Percentiles rank a stretch among this genome's conserved stretches.
Conservation (phyloP, 805 yeast species). For the Zygoascus bituminiphila region DNA sequence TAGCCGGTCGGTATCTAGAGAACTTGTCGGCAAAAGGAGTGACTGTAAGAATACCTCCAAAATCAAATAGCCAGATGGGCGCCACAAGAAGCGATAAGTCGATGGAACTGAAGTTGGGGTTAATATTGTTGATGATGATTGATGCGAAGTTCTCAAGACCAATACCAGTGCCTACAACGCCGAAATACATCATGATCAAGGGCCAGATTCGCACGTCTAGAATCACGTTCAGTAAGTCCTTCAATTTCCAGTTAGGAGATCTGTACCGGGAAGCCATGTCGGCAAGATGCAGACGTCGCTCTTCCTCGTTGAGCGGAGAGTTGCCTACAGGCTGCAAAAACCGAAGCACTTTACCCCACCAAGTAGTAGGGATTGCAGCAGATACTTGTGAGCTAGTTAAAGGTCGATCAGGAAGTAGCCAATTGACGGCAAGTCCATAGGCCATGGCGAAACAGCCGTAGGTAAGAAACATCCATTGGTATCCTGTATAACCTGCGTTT, state of each 20-base stretch:
- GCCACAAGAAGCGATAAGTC: conserved; percentile 70
- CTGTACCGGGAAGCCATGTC: conserved; percentile 53
- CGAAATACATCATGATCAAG: conserved; percentile 77
- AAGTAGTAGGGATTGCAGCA: conserved; percentile 3
- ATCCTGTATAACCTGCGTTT: conserved; percentile 60
- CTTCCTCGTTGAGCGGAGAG: conserved; percentile 38
- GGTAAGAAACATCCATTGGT: conserved; percentile 78
- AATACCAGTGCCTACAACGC: conserved; percentile 86
- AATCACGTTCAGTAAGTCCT: conserved; percentile 47
- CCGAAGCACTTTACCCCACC: conserved; percentile 3
- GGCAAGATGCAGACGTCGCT: conserved; percentile 44
- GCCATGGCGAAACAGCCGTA: conserved; percentile 64
- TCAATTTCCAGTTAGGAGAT: conserved; percentile 45
- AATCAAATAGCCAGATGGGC: conserved; percentile 85
- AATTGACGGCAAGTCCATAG: conserved; percentile 54
- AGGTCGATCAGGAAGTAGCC: conserved; percentile 89
- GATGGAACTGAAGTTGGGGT: conserved; percentile 56
- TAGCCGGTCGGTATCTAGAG: conserved; percentile 48
- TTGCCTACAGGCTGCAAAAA: conserved; percentile 6
- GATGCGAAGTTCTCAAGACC: conserved; percentile 83
- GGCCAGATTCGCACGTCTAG: conserved; percentile 72
- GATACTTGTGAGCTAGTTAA: conserved; percentile 1
- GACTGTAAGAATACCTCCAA: conserved; percentile 60
- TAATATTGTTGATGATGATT: conserved; percentile 57
- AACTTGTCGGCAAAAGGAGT: conserved; percentile 75